Conservation (phyloP, 176 grass and related monocot species). For the Carex pumila region DNA sequence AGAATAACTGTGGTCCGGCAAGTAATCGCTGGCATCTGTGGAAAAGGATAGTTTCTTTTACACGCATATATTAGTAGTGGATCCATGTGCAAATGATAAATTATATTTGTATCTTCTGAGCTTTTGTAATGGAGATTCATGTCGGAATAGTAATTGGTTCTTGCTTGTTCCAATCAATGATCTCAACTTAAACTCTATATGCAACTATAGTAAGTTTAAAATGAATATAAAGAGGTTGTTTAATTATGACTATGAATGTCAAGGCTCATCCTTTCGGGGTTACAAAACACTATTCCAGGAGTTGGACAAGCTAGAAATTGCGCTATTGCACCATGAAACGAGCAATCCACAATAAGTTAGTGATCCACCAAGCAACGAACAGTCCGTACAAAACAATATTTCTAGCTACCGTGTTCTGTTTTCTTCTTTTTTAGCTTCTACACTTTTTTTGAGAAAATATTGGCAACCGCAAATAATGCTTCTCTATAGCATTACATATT, state of each 20-base stretch:
- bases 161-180: too few relatives aligned
- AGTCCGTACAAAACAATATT: not conserved
- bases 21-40: not conserved
- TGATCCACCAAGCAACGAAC: not conserved
- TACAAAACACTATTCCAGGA: not conserved
- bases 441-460: not conserved
- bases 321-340: not conserved
- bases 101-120: not conserved
- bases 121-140: not conserved
- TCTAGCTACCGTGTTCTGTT: not conserved
- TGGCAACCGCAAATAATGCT: not conserved
- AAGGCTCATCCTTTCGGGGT: not conserved
- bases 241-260: not conserved
- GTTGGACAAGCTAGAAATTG: not conserved
- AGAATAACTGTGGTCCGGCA: slow-evolving; percentile 10
- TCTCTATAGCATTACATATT: not conserved
- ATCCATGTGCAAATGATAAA: not conserved
- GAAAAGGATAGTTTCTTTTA: slow-evolving; percentile 15
- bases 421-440: too few relatives aligned
- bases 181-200: not conserved
- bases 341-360: not conserved
- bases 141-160: not conserved
- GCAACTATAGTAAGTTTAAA: not conserved
- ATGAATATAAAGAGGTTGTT: not conserved
- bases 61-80: not conserved